phyloP scores from a whole-genome alignment of 768 basidiomycete species.

The Dioszegia aurantiaca region DNA sequence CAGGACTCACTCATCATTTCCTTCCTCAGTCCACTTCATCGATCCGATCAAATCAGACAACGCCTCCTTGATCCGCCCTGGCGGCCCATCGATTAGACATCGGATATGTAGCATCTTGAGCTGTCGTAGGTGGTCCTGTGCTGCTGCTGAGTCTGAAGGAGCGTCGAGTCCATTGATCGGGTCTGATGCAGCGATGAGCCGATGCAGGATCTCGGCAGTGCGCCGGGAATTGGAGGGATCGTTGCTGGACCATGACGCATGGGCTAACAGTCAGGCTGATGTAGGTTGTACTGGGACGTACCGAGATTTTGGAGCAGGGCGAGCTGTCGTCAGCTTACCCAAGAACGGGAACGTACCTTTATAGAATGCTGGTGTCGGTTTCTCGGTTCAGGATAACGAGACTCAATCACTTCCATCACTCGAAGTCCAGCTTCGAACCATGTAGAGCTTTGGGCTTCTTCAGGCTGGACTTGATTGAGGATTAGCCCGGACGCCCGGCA shows the following conservation, averaged over 20 bases:
- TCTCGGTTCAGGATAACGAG: not conserved
- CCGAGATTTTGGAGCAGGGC: conserved; percentile 4
- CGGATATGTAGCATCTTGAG: conserved; percentile 12
- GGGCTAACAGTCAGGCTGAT: not conserved
- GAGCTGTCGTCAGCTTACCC: conserved; percentile 5
- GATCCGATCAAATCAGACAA: not conserved
- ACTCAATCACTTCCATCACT: not conserved
- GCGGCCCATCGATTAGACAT: not conserved
- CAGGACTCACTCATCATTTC: conserved; percentile 7
- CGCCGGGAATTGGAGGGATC: not conserved
- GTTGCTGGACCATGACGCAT: conserved; percentile 2
- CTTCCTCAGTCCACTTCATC: conserved; percentile 7
- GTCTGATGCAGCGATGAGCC: conserved; percentile 1
- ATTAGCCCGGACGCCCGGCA: conserved; percentile 3
- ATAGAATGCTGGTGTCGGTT: not conserved
- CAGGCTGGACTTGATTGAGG: not conserved
- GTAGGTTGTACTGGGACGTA: not conserved
- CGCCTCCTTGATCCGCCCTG: not conserved
- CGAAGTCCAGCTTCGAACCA: conserved; percentile 8
- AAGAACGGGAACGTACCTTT: not conserved
- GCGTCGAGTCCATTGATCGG: not conserved
- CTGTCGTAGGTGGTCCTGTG: not conserved
- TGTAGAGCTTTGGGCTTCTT: not conserved
- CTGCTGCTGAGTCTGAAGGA: not conserved
- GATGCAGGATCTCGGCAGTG: not conserved